These are phyloP conservation scores for Leishmania arabica DNA, from an alignment of 208 protist species.

Conservation along the genomic window DNA sequence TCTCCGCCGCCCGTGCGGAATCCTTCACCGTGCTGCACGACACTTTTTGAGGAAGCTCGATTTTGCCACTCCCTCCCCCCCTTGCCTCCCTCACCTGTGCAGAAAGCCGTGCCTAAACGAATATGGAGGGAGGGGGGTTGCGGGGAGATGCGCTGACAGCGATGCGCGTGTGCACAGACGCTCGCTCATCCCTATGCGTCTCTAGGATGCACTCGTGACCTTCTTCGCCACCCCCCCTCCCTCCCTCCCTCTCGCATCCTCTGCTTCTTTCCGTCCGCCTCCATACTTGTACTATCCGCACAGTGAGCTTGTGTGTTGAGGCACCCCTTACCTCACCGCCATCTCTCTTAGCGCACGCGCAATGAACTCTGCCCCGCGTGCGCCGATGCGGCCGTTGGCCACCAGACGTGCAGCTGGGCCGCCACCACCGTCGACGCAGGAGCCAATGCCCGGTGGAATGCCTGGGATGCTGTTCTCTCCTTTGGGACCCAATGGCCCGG, in stretches of 20 bases:
- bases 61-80: too few species aligned
- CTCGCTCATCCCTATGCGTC: not conserved
- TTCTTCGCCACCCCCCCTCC: not conserved
- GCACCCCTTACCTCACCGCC: not conserved
- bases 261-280: not conserved
- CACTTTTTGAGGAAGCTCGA: not conserved
- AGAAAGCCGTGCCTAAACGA: not conserved
- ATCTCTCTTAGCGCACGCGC: not conserved
- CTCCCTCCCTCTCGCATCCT: not conserved
- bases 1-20: not conserved
- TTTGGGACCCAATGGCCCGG: constrained; percentile 16
- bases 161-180: not conserved
- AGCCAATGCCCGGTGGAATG: not conserved
- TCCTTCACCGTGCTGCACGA: not conserved
- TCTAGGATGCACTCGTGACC: not conserved
- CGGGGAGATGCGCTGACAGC: not conserved
- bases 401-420: not conserved
- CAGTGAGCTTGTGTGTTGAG: not conserved
- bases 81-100: not conserved
- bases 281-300: not conserved
- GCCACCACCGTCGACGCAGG: not conserved
- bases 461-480: constrained; percentile 9
- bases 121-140: not conserved
- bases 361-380: not conserved
- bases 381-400: not conserved